A percentile compares a stretch with the other conserved stretches of the same genome.
Evolutionary conservation across 2,329 filamentous ascomycete genomes (phyloP).

Genomic region (Chrysosphaeria jannelii): DNA sequence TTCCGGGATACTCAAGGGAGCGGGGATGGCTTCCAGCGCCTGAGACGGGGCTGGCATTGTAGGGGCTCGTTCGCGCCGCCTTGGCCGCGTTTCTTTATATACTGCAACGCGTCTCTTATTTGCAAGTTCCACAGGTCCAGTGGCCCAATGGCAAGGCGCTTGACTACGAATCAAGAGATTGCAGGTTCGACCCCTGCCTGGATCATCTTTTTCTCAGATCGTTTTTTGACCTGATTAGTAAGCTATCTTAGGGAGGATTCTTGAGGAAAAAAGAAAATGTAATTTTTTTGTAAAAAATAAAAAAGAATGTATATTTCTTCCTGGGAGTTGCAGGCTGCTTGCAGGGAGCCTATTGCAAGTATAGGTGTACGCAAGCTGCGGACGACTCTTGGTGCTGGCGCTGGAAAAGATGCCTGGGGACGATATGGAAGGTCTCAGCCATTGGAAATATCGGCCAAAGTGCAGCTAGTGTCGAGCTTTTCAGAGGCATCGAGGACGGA

Average conservation of each 20-base stretch:
- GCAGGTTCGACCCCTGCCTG: slow-evolving; percentile 11
- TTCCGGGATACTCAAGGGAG: no score
- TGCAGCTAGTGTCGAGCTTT: slow-evolving; percentile 26
- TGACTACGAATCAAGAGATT: slow-evolving; percentile 12
- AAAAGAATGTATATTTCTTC: no score
- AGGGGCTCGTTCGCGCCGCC: no score
- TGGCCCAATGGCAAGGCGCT: slow-evolving; percentile 10
- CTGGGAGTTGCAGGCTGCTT: slow-evolving; percentile 11
- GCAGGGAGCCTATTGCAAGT: slow-evolving; percentile 16
- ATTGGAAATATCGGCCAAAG: slow-evolving; percentile 24
- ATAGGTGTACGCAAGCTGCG: slow-evolving; percentile 33
- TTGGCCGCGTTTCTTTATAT: no score
- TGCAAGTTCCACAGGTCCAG: slow-evolving; percentile 5
- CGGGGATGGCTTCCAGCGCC: no score
- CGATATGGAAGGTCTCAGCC: slow-evolving; percentile 27
- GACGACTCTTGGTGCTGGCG: slow-evolving; percentile 16
- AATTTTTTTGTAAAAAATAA: no score
- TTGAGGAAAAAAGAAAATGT: no score
- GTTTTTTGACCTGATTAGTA: no score
- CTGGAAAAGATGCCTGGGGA: slow-evolving; percentile 32
- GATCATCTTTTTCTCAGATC: no score
- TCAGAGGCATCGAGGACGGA: slow-evolving; percentile 24
- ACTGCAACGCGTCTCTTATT: no score
- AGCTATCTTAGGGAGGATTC: no score
- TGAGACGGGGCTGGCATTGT: no score